Conservation (phyloP, 225 moss, liverwort and hornwort genomes). For the Pleurozium schreberi region DNA sequence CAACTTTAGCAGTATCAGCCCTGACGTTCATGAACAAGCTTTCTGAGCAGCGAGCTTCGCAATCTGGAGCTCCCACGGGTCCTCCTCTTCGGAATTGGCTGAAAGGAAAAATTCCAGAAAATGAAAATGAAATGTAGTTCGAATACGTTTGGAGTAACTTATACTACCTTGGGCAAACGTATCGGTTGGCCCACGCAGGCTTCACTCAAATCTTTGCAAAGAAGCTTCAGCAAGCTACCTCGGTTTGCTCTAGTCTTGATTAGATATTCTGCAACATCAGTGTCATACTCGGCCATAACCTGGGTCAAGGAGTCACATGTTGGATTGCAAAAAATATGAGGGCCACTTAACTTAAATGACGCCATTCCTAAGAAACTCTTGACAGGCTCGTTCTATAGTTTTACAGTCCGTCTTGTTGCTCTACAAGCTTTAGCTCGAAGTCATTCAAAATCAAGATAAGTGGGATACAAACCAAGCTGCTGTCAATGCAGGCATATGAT, state of each 20-base stretch:
- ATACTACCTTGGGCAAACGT: slow-evolving; percentile 50
- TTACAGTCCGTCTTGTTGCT: too few relatives aligned
- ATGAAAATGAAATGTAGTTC: background rate
- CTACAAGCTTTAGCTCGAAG: too few relatives aligned
- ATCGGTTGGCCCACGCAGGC: slow-evolving; percentile 56
- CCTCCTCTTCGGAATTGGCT: background rate
- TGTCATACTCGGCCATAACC: slow-evolving; percentile 92
- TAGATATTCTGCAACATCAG: slow-evolving; percentile 78
- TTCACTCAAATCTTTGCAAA: slow-evolving; percentile 78
- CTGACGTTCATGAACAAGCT: background rate
- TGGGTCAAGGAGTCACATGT: slow-evolving; percentile 17
- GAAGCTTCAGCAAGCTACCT: slow-evolving; percentile 51
- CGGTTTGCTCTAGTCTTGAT: slow-evolving; percentile 45
- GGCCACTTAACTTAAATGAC: background rate
- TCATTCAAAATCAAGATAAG: too few relatives aligned
- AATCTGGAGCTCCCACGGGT: background rate
- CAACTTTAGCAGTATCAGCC: background rate
- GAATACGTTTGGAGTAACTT: background rate
- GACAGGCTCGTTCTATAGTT: too few relatives aligned
- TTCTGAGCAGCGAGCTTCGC: background rate
- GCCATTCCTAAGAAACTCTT: too few relatives aligned
- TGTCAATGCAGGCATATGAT: too few relatives aligned
- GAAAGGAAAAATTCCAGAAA: background rate
- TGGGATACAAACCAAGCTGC: too few relatives aligned
- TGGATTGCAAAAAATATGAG: too few relatives aligned